These are phyloP conservation scores for Cinnamomum chago DNA, from an alignment of 164 flowering plant species.

Conservation along the genomic window DNA sequence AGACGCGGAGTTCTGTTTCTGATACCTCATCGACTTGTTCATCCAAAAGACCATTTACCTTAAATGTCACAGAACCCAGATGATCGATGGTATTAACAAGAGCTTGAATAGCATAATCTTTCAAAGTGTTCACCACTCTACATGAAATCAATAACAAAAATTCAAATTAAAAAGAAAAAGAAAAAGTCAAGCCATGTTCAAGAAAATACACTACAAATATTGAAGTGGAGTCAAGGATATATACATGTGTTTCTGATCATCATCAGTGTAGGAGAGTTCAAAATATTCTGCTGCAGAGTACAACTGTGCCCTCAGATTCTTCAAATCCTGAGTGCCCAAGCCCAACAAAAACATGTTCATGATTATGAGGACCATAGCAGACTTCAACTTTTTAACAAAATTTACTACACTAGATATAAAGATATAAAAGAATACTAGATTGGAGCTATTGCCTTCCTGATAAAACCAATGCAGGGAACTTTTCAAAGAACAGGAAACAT, in stretches of 20 bases:
- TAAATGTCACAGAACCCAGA: constrained; percentile 77
- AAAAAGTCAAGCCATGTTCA: background rate
- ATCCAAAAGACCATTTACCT: constrained; percentile 66
- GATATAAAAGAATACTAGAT: no score
- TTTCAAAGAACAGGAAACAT: background rate
- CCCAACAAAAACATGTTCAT: background rate
- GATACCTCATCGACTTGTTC: constrained; percentile 79
- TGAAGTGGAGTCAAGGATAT: constrained; percentile 13
- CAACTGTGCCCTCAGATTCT: constrained; percentile 72
- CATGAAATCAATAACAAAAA: constrained; percentile 1
- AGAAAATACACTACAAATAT: background rate
- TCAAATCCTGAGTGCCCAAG: constrained; percentile 65
- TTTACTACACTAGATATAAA: background rate
- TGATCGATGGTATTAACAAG: constrained; percentile 91
- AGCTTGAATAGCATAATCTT: constrained; percentile 85
- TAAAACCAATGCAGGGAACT: no score
- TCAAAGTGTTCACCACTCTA: constrained; percentile 83
- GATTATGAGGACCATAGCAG: background rate
- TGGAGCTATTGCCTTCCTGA: no score
- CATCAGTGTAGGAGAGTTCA: constrained; percentile 76
- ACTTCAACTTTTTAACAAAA: background rate
- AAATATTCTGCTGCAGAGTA: constrained; percentile 96
- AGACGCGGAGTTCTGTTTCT: constrained; percentile 58
- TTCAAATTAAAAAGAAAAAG: background rate
- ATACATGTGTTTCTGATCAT: constrained; percentile 78